Evolutionary conservation across 306 rosid species (phyloP), one percentile per base, ranked within the genome.

Genomic region (Vicia villosa): DNA sequence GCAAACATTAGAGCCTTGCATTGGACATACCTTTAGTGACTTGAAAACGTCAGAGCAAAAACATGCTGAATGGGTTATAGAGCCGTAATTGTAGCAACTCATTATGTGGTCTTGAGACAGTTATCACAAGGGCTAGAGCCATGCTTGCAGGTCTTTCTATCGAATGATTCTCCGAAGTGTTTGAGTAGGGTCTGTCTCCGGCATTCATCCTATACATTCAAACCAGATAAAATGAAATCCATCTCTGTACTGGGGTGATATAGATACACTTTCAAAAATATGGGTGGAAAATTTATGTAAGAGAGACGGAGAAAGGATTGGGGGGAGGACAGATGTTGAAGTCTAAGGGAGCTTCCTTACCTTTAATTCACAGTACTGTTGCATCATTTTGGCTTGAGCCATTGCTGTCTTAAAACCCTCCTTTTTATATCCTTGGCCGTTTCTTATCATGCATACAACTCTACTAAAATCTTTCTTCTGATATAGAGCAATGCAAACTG

Each of bases 381-480:
- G 92, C 98, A 94, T 94, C 81, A 74, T 87, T 79, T 86, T 78
- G 47, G 96, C 98, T 80, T 91, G 98, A 77, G 76, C 83, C 96
- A 94, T 88, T 66, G 94, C 88, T 37, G 69, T 70, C 85, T 87
- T 94, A 67, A 94, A 89, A 55, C 75, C 83, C 12, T 84, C 92
- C 20, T 65, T 89, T 62, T 80, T 90, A 74, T 56, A 80, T 74
- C 85, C 84, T 73, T 88, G 89, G 54, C 97, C 98, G 21, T 81
- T 93, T 67, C 97, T 86, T 73, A 94, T 77, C 98, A 90, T 84
- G 77, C 97, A 94, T 59, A 88, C 98, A 16, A 94, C 89, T 50
- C 96, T 80, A 68, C 97, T 94, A 50, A 94, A 94, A 87, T 94
- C 97, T 86, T 94, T 94, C 86, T 88, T 94, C 77, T 90, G 98